Conservation (phyloP, 202 grass and related monocot genomes). For the Zizania palustris region DNA sequence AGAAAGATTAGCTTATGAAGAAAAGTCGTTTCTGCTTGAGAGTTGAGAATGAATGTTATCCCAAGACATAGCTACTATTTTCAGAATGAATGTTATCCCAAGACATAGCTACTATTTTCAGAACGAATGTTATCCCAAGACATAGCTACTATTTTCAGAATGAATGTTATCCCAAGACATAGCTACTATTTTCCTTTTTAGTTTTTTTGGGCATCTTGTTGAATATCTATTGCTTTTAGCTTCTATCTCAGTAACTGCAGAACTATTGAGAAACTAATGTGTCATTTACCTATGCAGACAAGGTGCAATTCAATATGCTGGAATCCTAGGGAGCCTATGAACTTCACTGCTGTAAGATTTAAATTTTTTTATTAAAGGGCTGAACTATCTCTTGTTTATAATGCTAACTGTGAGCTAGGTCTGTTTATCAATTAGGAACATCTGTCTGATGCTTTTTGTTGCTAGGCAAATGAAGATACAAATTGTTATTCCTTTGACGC, state of each 20-base stretch:
- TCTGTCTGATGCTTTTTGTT: conserved; percentile 35
- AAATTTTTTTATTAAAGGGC: neutral
- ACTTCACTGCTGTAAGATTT: conserved; percentile 88
- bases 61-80: neutral
- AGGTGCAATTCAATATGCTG: conserved; percentile 91
- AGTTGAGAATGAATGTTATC: neutral
- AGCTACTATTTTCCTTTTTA: neutral
- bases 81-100: neutral
- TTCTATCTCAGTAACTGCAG: conserved; percentile 4
- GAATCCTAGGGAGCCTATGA: conserved; percentile 98
- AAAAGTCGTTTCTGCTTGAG: neutral
- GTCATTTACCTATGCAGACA: conserved; percentile 62
- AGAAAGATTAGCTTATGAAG: neutral
- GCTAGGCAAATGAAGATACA: conserved; percentile 96
- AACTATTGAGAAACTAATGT: conserved; percentile 22
- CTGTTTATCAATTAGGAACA: conserved; percentile 24
- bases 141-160: neutral
- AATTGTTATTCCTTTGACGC: conserved; percentile 91
- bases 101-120: neutral
- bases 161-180: neutral
- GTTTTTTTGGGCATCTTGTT: conserved; percentile 1
- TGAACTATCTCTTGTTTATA: conserved; percentile 6
- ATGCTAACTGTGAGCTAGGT: neutral
- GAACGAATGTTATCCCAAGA: neutral
- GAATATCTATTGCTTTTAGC: conserved; percentile 32